A percentile compares a stretch with the other conserved stretches of the same genome.
Conservation (phyloP, 805 yeast species). For the Kodamaea leandrae region DNA sequence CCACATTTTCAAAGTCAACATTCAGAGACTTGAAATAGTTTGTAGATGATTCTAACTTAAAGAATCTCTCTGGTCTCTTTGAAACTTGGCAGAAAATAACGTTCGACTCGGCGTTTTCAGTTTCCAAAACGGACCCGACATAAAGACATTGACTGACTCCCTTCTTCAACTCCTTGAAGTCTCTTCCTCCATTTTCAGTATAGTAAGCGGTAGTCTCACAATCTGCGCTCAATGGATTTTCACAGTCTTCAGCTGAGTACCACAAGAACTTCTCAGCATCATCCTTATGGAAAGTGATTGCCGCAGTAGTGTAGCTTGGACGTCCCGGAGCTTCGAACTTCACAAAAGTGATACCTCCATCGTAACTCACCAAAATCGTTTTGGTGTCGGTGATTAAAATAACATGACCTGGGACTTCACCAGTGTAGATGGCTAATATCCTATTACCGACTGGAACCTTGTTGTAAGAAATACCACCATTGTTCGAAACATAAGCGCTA, state of each 20-base stretch:
- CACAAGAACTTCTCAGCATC: conserved; percentile 62
- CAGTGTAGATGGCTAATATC: conserved; percentile 56
- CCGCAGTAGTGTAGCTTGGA: conserved; percentile 36
- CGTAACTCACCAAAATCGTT: conserved; percentile 55
- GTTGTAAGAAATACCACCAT: conserved; percentile 58
- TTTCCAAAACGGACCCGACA: conserved; percentile 52
- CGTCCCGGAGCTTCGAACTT: conserved; percentile 50
- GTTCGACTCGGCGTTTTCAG: conserved; percentile 38
- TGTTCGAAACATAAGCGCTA: conserved; percentile 61
- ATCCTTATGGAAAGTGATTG: conserved; percentile 61
- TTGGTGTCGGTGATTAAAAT: conserved; percentile 50
- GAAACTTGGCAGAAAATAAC: conserved; percentile 64
- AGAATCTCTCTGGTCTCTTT: conserved; percentile 18
- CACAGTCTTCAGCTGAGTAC: conserved; percentile 63
- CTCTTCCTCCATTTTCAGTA: conserved; percentile 65
- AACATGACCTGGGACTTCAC: conserved; percentile 57
- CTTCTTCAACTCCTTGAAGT: conserved; percentile 54
- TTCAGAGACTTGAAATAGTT: conserved; percentile 49
- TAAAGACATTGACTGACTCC: conserved; percentile 64
- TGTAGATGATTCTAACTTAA: conserved; percentile 44
- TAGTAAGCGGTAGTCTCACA: conserved; percentile 62
- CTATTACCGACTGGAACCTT: conserved; percentile 38
- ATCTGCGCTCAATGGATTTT: conserved; percentile 31
- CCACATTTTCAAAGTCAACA: conserved; percentile 52
- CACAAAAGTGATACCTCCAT: conserved; percentile 64